Percentiles rank a stretch among this genome's conserved stretches.
Conservation (phyloP, 2,329 filamentous ascomycete genomes). For the Lojkania enalia region DNA sequence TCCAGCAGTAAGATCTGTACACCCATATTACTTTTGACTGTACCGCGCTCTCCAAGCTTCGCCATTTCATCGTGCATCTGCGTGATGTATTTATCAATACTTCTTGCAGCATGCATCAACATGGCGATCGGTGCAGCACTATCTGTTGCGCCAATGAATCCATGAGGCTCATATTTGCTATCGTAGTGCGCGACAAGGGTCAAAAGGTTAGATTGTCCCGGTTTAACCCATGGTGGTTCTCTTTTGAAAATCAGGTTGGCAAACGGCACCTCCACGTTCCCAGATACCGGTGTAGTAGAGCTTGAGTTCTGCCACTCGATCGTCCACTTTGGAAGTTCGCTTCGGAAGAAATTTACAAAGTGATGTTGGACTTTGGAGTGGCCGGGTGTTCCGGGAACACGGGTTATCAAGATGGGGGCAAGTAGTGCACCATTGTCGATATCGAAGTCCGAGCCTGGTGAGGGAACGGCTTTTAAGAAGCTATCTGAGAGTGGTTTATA, state of each 20-base stretch:
- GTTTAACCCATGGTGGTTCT: constrained; percentile 79
- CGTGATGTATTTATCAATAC: constrained; percentile 77
- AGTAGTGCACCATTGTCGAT: constrained; percentile 75
- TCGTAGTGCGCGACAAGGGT: constrained; percentile 95
- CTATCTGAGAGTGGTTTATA: constrained; percentile 72
- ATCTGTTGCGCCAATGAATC: constrained; percentile 92
- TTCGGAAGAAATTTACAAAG: constrained; percentile 79
- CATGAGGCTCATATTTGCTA: constrained; percentile 74
- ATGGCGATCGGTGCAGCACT: constrained; percentile 94
- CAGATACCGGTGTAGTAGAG: constrained; percentile 75
- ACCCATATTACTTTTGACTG: constrained; percentile 74
- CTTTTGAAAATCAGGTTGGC: constrained; percentile 82
- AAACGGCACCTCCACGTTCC: constrained; percentile 74
- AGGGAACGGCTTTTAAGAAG: constrained; percentile 71
- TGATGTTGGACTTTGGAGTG: constrained; percentile 74
- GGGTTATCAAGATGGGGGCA: constrained; percentile 81
- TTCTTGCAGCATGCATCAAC: constrained; percentile 81
- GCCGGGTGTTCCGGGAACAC: constrained; percentile 84
- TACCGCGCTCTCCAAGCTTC: constrained; percentile 54
- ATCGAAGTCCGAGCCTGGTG: constrained; percentile 74
- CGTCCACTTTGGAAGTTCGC: constrained; percentile 75
- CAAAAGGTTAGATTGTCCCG: constrained; percentile 76
- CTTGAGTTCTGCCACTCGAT: constrained; percentile 90
- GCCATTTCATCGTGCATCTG: constrained; percentile 79
- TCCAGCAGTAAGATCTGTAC: constrained; percentile 90